Evolutionary conservation across 148 eudicot species (phyloP).

Genomic region (Vaccinium darrowii): DNA sequence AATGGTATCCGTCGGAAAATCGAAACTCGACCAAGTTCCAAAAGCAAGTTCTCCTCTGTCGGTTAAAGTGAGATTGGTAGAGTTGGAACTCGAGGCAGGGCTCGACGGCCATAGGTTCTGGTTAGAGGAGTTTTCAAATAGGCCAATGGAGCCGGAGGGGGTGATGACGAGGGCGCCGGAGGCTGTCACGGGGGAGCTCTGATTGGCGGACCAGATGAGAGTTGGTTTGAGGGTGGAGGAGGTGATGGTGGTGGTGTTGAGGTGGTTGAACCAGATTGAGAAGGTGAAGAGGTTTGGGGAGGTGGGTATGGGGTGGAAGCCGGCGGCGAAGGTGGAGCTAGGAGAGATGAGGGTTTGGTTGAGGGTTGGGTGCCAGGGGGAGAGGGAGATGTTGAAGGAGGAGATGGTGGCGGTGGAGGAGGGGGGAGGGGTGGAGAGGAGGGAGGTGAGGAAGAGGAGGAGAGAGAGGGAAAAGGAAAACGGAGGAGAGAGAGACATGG

Average conservation of each 20-base stretch:
- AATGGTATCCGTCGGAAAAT: slow-evolving; percentile 50
- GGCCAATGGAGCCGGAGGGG: slow-evolving; percentile 42
- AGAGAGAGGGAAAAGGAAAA: neutral
- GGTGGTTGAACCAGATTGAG: slow-evolving; percentile 52
- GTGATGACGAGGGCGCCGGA: slow-evolving; percentile 41
- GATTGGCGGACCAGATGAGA: slow-evolving; percentile 55
- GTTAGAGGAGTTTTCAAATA: slow-evolving; percentile 27
- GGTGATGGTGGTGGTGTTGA: neutral
- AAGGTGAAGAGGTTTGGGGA: slow-evolving; percentile 39
- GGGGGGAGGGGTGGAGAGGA: neutral
- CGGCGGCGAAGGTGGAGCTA: slow-evolving; percentile 56
- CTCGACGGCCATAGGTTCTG: slow-evolving; percentile 18
- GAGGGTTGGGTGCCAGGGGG: slow-evolving; percentile 55
- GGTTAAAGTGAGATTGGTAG: slow-evolving; percentile 30
- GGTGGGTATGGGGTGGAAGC: slow-evolving; percentile 35
- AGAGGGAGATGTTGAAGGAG: slow-evolving; percentile 36
- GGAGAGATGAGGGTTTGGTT: slow-evolving; percentile 53
- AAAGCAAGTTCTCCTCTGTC: slow-evolving; percentile 46
- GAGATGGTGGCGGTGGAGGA: slow-evolving; percentile 8
- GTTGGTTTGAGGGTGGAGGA: no score
- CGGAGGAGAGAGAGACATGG: neutral
- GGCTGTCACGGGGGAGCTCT: slow-evolving; percentile 28
- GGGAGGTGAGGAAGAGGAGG: no score
- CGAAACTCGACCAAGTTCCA: slow-evolving; percentile 54
- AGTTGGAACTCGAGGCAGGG: slow-evolving; percentile 3